Evolutionary conservation across 1,284 basidiomycete species (phyloP).

Genomic region (Mycosarcoma maydis): DNA sequence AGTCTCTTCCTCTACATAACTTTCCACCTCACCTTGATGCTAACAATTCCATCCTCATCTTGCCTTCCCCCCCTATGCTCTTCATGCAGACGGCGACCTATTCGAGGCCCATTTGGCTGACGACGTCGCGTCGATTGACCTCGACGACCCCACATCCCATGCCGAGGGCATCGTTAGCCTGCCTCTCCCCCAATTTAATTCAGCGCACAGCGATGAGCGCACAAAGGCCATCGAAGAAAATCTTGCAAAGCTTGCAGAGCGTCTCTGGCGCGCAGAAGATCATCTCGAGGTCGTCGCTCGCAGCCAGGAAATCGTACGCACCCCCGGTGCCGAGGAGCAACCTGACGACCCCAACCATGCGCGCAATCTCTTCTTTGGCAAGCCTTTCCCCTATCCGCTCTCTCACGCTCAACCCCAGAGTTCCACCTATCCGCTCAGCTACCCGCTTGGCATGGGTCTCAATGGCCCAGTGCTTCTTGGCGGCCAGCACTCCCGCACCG

Average conservation of each 20-base stretch:
- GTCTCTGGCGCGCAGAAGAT: slow-evolving; percentile 60
- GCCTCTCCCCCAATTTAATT: slow-evolving; percentile 54
- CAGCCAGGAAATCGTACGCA: slow-evolving; percentile 43
- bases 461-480: slow-evolving; percentile 62
- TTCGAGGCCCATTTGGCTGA: slow-evolving; percentile 25
- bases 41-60: too few relatives aligned
- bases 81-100: slow-evolving; percentile 2
- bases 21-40: background rate
- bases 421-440: slow-evolving; percentile 63
- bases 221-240: slow-evolving; percentile 54
- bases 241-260: slow-evolving; percentile 50
- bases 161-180: slow-evolving; percentile 39
- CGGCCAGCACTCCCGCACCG: slow-evolving; percentile 32
- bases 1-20: background rate
- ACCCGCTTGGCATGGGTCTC: slow-evolving; percentile 63
- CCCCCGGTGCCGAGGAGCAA: slow-evolving; percentile 36
- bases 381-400: slow-evolving; percentile 60
- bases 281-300: slow-evolving; percentile 48
- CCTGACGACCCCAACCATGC: slow-evolving; percentile 6
- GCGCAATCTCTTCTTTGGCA: slow-evolving; percentile 45
- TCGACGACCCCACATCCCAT: slow-evolving; percentile 12
- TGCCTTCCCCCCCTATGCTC: background rate
- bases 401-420: slow-evolving; percentile 61
- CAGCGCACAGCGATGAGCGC: slow-evolving; percentile 41
- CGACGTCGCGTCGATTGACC: slow-evolving; percentile 42